Conservation (phyloP, 768 basidiomycete species). For the Macrolepiota albuminosa region DNA sequence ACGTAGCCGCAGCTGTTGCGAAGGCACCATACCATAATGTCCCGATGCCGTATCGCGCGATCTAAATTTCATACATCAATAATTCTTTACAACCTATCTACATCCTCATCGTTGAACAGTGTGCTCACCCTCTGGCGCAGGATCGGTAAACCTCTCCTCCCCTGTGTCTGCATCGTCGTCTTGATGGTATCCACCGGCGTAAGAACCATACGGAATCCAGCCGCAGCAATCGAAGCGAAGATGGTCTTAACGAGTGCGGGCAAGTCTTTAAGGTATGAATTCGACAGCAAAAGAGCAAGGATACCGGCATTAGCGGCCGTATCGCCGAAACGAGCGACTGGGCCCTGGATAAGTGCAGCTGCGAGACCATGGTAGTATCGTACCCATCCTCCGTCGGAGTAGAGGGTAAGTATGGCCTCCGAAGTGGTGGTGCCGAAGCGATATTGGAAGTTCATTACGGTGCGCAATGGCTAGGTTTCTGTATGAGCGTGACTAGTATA, state of each 20-base stretch:
- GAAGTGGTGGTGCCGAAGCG: slow-evolving; percentile 78
- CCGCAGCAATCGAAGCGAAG: slow-evolving; percentile 76
- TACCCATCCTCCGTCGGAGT: slow-evolving; percentile 71
- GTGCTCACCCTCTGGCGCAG: slow-evolving; percentile 56
- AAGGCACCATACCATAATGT: slow-evolving; percentile 88
- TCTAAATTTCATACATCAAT: slow-evolving; percentile 28
- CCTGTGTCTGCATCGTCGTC: slow-evolving; percentile 93
- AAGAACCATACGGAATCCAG: slow-evolving; percentile 84
- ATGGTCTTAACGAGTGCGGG: slow-evolving; percentile 69
- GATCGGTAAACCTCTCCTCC: slow-evolving; percentile 61
- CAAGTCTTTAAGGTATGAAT: slow-evolving; percentile 62
- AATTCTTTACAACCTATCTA: neutral
- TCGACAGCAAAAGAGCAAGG: slow-evolving; percentile 75
- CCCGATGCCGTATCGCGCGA: slow-evolving; percentile 70
- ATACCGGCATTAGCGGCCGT: slow-evolving; percentile 94
- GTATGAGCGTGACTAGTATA: slow-evolving; percentile 6
- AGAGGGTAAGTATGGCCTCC: slow-evolving; percentile 60
- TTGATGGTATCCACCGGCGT: slow-evolving; percentile 94
- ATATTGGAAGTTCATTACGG: slow-evolving; percentile 97
- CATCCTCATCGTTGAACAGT: slow-evolving; percentile 10
- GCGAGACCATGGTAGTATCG: slow-evolving; percentile 86
- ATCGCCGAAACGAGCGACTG: slow-evolving; percentile 85
- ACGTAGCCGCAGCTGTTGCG: slow-evolving; percentile 90
- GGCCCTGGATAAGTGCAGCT: slow-evolving; percentile 85
- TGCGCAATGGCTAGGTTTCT: slow-evolving; percentile 71